phyloP scores from a whole-genome alignment of 805 yeast species.

The Naumovozyma castellii region DNA sequence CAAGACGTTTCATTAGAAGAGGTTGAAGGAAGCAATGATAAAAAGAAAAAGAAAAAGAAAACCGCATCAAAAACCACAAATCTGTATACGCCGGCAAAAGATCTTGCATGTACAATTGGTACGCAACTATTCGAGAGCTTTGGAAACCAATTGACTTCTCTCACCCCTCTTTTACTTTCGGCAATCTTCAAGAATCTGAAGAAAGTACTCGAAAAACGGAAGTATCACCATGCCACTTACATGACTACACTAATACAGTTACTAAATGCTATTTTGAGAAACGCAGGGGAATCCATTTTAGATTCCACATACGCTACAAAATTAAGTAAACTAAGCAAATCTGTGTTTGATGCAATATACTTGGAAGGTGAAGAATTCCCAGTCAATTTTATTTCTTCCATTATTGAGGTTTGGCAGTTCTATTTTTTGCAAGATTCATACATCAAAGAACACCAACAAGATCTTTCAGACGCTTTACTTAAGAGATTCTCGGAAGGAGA shows the following conservation, averaged over 20 bases:
- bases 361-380: constrained; percentile 20
- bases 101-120: constrained; percentile 23
- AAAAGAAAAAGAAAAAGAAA: constrained; percentile 16
- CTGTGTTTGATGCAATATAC: constrained; percentile 14
- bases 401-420: constrained; percentile 20
- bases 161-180: constrained; percentile 27
- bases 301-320: constrained; percentile 12
- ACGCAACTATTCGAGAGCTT: constrained; percentile 27
- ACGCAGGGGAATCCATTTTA: constrained; percentile 5
- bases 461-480: constrained; percentile 11
- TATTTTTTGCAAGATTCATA: constrained; percentile 16
- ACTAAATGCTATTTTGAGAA: constrained; percentile 17
- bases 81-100: constrained; percentile 21
- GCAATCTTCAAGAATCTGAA: constrained; percentile 29
- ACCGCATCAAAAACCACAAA: constrained; percentile 16
- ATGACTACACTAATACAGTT: constrained; percentile 21
- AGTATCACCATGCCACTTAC: constrained; percentile 25
- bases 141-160: constrained; percentile 28
- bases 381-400: constrained; percentile 16
- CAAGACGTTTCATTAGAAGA: constrained; percentile 15
- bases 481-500: constrained; percentile 19
- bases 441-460: constrained; percentile 15
- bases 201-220: constrained; percentile 26
- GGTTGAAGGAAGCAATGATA: constrained; percentile 4
- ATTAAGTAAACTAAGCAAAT: constrained; percentile 20